Percentiles rank a stretch among this genome's conserved stretches.
phyloP scores from a whole-genome alignment of 352 stramenopile species.

The Globisporangium paroecandrum region DNA sequence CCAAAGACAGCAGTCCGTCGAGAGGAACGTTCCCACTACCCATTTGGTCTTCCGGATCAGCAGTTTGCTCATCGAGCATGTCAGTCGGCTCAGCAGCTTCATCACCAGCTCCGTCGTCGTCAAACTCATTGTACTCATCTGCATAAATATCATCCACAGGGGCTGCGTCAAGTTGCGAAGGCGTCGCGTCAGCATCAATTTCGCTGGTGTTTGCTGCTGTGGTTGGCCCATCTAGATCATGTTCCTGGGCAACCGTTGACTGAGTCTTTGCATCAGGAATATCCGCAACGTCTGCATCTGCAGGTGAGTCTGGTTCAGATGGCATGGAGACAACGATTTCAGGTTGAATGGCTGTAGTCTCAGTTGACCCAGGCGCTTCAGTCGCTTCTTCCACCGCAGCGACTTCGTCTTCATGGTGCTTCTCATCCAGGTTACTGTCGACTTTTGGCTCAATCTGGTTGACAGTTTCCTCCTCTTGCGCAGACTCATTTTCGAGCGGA shows the following conservation, averaged over 20 bases:
- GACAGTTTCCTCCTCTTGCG: neutral
- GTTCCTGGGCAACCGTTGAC: neutral
- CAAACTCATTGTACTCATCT: slow-evolving; percentile 56
- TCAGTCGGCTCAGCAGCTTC: slow-evolving; percentile 28
- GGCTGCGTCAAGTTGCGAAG: neutral
- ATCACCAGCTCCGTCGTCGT: slow-evolving; percentile 37
- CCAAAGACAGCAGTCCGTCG: slow-evolving; percentile 17
- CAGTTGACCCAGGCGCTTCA: neutral
- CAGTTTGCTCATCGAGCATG: slow-evolving; percentile 13
- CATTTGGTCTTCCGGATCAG: neutral
- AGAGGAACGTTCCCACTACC: neutral
- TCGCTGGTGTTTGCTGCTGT: neutral
- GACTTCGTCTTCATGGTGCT: neutral
- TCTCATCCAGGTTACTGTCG: neutral
- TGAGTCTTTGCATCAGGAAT: neutral
- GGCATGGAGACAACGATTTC: neutral
- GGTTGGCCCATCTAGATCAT: neutral
- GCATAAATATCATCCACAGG: slow-evolving; percentile 49
- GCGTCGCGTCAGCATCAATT: neutral
- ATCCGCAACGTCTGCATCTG: neutral
- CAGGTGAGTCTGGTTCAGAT: neutral
- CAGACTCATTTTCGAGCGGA: neutral
- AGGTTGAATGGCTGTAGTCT: neutral
- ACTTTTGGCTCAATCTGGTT: neutral
- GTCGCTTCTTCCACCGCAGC: neutral